Conservation (phyloP, 2,329 filamentous ascomycete genomes). For the Pseudocercospora macadamiae region DNA sequence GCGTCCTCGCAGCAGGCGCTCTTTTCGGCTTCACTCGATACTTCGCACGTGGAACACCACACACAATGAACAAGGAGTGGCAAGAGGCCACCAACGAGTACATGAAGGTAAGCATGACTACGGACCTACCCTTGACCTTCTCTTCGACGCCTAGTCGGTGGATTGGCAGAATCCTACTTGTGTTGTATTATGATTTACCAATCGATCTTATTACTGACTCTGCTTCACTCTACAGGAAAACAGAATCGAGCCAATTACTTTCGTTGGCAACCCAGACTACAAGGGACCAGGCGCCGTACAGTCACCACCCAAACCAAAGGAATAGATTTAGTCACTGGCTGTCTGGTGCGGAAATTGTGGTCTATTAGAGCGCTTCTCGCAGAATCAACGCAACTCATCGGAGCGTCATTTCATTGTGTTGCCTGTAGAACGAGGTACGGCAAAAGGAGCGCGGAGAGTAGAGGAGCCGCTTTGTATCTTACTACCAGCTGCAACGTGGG, state of each 20-base stretch:
- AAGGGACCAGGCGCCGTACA: conserved; percentile 74
- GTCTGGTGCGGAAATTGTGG: conserved; percentile 21
- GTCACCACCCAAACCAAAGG: conserved; percentile 45
- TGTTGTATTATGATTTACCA: background rate
- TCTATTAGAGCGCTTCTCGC: conserved; percentile 22
- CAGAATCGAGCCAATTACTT: conserved; percentile 84
- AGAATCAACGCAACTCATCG: conserved; percentile 17
- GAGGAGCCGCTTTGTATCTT: conserved; percentile 21
- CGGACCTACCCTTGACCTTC: background rate
- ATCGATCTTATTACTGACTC: background rate
- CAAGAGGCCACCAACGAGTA: conserved; percentile 95
- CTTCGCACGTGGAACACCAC: conserved; percentile 72
- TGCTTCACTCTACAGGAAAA: conserved; percentile 62
- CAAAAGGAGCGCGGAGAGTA: conserved; percentile 16
- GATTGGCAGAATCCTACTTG: background rate
- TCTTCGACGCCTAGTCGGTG: background rate
- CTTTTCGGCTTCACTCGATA: conserved; percentile 74
- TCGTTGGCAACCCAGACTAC: conserved; percentile 79
- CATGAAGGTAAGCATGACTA: conserved; percentile 69
- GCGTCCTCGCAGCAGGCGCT: conserved; percentile 66
- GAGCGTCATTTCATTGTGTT: conserved; percentile 27
- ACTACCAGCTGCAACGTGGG: conserved; percentile 4
- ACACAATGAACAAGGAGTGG: conserved; percentile 95
- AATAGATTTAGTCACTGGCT: conserved; percentile 18
- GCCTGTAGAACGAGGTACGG: conserved; percentile 26